phyloP scores from a whole-genome alignment of 1,284 basidiomycete species.

The Ceratobasidium sp. region DNA sequence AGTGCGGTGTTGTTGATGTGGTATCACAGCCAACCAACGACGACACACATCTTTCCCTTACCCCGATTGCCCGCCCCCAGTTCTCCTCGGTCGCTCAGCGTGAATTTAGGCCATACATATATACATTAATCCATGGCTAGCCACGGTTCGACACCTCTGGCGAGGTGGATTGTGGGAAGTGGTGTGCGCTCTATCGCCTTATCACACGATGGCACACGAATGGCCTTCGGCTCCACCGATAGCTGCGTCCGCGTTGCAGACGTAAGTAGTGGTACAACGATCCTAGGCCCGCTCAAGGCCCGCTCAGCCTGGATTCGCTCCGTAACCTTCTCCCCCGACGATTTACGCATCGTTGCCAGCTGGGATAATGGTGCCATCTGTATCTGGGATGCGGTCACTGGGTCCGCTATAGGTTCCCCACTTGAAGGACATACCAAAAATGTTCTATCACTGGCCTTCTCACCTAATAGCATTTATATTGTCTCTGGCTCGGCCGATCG shows the following conservation, averaged over 20 bases:
- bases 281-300: constrained; percentile 53
- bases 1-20: too few relatives aligned
- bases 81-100: too few relatives aligned
- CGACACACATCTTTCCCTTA: too few relatives aligned
- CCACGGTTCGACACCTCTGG: too few relatives aligned
- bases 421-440: constrained; percentile 32
- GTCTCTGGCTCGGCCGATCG: constrained; percentile 54
- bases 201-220: too few relatives aligned
- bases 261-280: not conserved
- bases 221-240: constrained; percentile 37
- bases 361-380: not conserved
- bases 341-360: not conserved
- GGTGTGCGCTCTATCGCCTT: too few relatives aligned
- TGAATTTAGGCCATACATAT: too few relatives aligned
- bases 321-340: constrained; percentile 4
- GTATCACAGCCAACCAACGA: too few relatives aligned
- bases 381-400: constrained; percentile 20
- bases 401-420: constrained; percentile 12
- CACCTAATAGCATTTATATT: constrained; percentile 51
- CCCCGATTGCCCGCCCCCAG: too few relatives aligned
- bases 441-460: constrained; percentile 45
- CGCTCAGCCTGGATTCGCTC: constrained; percentile 60
- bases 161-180: too few relatives aligned
- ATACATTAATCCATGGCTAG: too few relatives aligned
- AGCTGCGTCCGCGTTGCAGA: constrained; percentile 30